These are phyloP conservation scores for Sarcodon sp. DNA, from an alignment of 768 basidiomycete species.

Conservation along the genomic window DNA sequence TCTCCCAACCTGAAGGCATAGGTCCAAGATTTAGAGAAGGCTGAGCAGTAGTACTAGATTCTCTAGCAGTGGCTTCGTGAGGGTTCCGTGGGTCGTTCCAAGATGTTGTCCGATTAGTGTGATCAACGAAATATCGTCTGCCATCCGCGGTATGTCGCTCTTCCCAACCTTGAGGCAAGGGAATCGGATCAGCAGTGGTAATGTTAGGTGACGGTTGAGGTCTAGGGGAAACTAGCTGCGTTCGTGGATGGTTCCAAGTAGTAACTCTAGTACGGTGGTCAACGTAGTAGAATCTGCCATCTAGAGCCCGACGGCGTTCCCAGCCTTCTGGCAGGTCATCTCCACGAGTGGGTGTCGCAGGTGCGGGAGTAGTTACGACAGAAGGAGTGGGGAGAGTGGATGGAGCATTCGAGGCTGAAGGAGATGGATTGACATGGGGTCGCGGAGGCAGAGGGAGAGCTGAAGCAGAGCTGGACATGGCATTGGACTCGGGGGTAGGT, in stretches of 20 bases:
- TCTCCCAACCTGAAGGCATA: constrained; percentile 89
- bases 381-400: constrained; percentile 6
- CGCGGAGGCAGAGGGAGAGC: constrained; percentile 2
- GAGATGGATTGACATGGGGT: not conserved
- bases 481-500: too few relatives aligned
- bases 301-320: constrained; percentile 69
- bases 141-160: constrained; percentile 86
- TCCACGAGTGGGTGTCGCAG: constrained; percentile 25
- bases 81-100: constrained; percentile 80
- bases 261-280: constrained; percentile 77
- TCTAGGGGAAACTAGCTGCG: constrained; percentile 9
- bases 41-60: constrained; percentile 27
- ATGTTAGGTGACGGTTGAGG: constrained; percentile 13
- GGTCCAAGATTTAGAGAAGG: constrained; percentile 55
- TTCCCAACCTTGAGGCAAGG: constrained; percentile 85
- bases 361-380: constrained; percentile 3
- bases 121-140: constrained; percentile 62
- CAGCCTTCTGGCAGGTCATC: constrained; percentile 65
- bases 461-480: not conserved
- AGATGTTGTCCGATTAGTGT: constrained; percentile 76
- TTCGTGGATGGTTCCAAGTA: constrained; percentile 59
- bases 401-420: constrained; percentile 1
- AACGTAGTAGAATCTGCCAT: constrained; percentile 72
- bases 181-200: constrained; percentile 24
- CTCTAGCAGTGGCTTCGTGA: constrained; percentile 32